A percentile compares a stretch with the other conserved stretches of the same genome.
Evolutionary conservation across 768 basidiomycete genomes (phyloP).

Genomic region (Termitomyces sp.): DNA sequence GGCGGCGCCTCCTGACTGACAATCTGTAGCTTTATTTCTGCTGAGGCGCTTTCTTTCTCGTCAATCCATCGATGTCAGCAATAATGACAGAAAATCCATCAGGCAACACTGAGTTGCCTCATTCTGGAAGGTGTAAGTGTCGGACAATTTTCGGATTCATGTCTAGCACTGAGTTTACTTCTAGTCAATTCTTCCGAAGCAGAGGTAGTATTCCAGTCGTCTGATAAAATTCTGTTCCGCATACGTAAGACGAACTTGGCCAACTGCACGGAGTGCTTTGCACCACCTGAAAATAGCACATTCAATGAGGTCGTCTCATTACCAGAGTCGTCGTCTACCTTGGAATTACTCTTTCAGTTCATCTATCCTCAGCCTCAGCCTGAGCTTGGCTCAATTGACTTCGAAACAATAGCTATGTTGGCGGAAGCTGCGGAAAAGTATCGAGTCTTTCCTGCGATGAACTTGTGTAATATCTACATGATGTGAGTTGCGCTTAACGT

Average conservation of each 20-base stretch:
- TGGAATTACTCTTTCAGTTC: constrained; percentile 14
- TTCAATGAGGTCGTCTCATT: constrained; percentile 11
- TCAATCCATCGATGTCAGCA: background rate
- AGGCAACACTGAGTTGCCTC: background rate
- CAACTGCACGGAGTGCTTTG: constrained; percentile 2
- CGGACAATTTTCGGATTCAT: too few relatives aligned
- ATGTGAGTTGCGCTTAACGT: background rate
- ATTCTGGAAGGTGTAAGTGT: background rate
- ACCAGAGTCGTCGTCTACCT: constrained; percentile 2
- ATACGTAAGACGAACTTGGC: constrained; percentile 5
- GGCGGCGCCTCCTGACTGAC: background rate
- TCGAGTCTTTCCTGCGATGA: constrained; percentile 18
- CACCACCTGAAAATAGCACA: constrained; percentile 2
- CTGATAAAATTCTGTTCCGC: constrained; percentile 3
- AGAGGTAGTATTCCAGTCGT: constrained; percentile 4
- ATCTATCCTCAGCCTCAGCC: constrained; percentile 8
- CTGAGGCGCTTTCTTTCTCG: background rate
- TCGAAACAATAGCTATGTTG: constrained; percentile 5
- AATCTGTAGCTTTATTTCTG: background rate
- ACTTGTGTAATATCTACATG: constrained; percentile 13
- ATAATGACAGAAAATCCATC: background rate
- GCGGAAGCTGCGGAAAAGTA: constrained; percentile 22
- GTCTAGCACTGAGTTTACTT: background rate
- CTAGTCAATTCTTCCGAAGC: constrained; percentile 6
- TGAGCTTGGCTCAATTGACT: constrained; percentile 1